A percentile compares a stretch with the other conserved stretches of the same genome.
These are phyloP conservation scores for Hevea brasiliensis DNA, from an alignment of 345 rosid species.

Conservation along the genomic window DNA sequence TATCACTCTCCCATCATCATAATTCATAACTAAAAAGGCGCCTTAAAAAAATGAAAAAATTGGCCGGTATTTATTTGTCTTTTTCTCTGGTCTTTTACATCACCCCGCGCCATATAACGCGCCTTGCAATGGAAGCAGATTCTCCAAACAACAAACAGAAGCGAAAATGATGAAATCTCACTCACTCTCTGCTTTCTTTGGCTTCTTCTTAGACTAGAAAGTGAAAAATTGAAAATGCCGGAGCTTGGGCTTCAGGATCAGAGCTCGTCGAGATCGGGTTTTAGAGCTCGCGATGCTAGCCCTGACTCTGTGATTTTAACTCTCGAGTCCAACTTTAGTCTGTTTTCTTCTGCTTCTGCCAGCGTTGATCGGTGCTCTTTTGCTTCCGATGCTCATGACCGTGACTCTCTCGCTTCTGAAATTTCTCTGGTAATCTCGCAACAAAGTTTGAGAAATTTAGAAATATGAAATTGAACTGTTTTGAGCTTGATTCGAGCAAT, in stretches of 20 bases:
- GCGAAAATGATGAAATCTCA: background rate
- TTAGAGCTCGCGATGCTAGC: slow-evolving; percentile 62
- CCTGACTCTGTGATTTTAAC: slow-evolving; percentile 87
- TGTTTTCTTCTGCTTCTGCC: slow-evolving; percentile 86
- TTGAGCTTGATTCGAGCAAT: background rate
- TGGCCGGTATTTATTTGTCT: background rate
- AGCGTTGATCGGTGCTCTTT: slow-evolving; percentile 91
- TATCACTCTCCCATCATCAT: too few species aligned
- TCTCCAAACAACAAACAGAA: background rate
- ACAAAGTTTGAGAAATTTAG: background rate
- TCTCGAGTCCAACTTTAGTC: slow-evolving; percentile 74
- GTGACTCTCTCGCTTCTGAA: slow-evolving; percentile 65
- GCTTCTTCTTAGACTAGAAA: too few species aligned
- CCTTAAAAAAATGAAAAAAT: background rate
- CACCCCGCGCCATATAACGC: slow-evolving; percentile 6
- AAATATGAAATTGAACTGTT: background rate
- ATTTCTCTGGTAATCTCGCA: slow-evolving; percentile 52
- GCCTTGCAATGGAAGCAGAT: background rate
- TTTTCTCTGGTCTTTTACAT: background rate
- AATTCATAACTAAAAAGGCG: background rate
- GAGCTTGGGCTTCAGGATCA: slow-evolving; percentile 39
- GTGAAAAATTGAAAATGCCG: slow-evolving; percentile 35
- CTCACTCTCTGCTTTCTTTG: background rate
- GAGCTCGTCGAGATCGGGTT: slow-evolving; percentile 37
- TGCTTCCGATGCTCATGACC: slow-evolving; percentile 74